Conservation (phyloP, 306 rosid species). For the Hippophae tibetana region DNA sequence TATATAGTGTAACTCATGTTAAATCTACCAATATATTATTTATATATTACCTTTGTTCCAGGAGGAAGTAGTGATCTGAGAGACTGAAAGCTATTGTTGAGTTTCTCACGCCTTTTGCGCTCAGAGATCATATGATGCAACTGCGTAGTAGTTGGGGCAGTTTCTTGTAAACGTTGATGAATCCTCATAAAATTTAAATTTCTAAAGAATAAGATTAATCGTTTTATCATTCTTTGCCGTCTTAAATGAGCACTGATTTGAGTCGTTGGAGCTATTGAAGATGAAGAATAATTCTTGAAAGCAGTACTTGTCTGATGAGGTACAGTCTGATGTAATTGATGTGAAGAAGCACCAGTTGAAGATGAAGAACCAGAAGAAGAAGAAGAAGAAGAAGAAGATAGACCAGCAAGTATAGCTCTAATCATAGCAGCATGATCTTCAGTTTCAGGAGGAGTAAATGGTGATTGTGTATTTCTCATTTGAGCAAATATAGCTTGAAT, state of each 20-base stretch:
- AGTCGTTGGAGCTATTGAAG: slow-evolving; percentile 9
- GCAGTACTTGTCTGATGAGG: slow-evolving; percentile 33
- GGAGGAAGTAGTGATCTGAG: slow-evolving; percentile 70
- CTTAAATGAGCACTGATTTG: slow-evolving; percentile 19
- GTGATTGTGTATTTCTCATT: slow-evolving; percentile 26
- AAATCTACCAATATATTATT: too few species aligned
- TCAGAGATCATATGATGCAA: slow-evolving; percentile 76
- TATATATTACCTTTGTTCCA: slow-evolving; percentile 49
- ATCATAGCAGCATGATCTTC: slow-evolving; percentile 43
- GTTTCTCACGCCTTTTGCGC: slow-evolving; percentile 73
- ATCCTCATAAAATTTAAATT: slow-evolving; percentile 30
- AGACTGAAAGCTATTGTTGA: slow-evolving; percentile 68
- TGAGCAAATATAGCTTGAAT: slow-evolving; percentile 40
- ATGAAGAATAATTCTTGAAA: slow-evolving; percentile 33
- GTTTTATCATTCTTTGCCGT: slow-evolving; percentile 40
- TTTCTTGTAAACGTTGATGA: slow-evolving; percentile 31
- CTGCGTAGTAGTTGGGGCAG: slow-evolving; percentile 44
- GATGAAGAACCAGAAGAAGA: slow-evolving; percentile 21
- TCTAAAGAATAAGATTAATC: slow-evolving; percentile 48
- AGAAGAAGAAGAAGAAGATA: slow-evolving; percentile 26
- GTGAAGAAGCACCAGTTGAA: slow-evolving; percentile 13
- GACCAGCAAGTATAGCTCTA: slow-evolving; percentile 45
- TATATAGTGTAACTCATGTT: too few species aligned
- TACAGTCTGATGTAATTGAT: slow-evolving; percentile 8
- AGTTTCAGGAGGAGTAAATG: slow-evolving; percentile 27